phyloP scores from a whole-genome alignment of 352 stramenopile species.

The Phytopythium sindhum region DNA sequence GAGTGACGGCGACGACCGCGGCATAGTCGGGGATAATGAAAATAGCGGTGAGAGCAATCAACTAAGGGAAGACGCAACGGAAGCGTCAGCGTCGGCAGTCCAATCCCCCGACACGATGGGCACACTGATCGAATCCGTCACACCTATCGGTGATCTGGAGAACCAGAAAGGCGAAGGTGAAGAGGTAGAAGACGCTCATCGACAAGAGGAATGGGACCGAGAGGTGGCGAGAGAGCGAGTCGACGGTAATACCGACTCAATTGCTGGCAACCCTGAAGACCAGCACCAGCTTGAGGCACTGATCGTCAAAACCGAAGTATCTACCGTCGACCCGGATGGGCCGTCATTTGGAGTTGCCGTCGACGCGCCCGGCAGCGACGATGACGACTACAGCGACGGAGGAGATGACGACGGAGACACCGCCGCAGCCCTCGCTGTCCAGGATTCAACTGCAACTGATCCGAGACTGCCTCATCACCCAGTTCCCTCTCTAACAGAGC shows the following conservation, averaged over 20 bases:
- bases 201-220: neutral
- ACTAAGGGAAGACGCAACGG: neutral
- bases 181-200: neutral
- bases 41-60: neutral
- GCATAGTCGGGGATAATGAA: neutral
- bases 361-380: constrained; percentile 8
- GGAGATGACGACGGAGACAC: neutral
- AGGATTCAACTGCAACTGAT: neutral
- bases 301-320: neutral
- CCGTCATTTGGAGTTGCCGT: neutral
- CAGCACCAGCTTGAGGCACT: neutral
- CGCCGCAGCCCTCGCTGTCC: neutral
- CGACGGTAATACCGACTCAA: neutral
- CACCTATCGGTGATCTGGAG: neutral
- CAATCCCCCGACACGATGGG: neutral
- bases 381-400: constrained; percentile 1
- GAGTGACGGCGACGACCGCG: neutral
- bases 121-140: neutral
- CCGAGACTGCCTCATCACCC: neutral
- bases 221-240: neutral
- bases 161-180: neutral
- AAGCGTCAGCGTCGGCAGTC: neutral
- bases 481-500: neutral
- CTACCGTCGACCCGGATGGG: neutral
- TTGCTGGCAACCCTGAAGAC: neutral